Percentiles rank a stretch among this genome's conserved stretches.
These are phyloP conservation scores for Globisporangium uncinulatum DNA, from an alignment of 352 stramenopile genomes.

Conservation along the genomic window DNA sequence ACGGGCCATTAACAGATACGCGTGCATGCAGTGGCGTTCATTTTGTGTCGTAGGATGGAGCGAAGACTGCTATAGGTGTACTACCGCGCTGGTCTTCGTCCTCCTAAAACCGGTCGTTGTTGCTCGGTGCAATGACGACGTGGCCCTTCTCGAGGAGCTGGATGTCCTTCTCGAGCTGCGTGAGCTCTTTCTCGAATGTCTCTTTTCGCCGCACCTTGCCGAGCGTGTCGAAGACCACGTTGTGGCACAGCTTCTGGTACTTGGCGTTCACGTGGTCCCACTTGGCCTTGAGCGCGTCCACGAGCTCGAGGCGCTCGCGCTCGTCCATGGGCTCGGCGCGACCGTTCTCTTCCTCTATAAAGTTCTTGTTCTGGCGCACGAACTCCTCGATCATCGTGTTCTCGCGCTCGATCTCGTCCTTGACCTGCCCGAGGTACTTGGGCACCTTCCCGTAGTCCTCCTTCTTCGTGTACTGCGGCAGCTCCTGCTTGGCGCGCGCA, in stretches of 20 bases:
- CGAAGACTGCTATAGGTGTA: too few relatives aligned
- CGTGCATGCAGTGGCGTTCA: too few relatives aligned
- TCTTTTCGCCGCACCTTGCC: constrained; percentile 92
- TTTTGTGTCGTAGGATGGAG: too few relatives aligned
- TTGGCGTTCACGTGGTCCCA: constrained; percentile 92
- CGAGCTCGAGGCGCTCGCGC: constrained; percentile 70
- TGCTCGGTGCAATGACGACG: constrained; percentile 48
- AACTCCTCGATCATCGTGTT: constrained; percentile 92
- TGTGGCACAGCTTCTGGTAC: constrained; percentile 94
- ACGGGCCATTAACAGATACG: too few relatives aligned
- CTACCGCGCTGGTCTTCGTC: too few relatives aligned
- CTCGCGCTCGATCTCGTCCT: constrained; percentile 90
- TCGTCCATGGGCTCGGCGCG: constrained; percentile 78
- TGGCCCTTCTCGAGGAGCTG: constrained; percentile 73
- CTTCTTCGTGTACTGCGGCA: constrained; percentile 82
- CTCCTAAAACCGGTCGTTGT: constrained; percentile 40
- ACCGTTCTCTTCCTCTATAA: constrained; percentile 68
- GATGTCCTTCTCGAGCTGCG: constrained; percentile 92
- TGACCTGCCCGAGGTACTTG: constrained; percentile 88
- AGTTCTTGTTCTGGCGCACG: constrained; percentile 85
- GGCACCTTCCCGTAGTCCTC: constrained; percentile 92
- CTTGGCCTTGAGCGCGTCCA: constrained; percentile 90
- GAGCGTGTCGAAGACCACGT: constrained; percentile 90
- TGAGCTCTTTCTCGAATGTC: constrained; percentile 88
- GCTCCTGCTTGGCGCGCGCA: constrained; percentile 45